Base-by-base conservation (phyloP, 208 protist genomes). In the Strigomonas culicis region DNA sequence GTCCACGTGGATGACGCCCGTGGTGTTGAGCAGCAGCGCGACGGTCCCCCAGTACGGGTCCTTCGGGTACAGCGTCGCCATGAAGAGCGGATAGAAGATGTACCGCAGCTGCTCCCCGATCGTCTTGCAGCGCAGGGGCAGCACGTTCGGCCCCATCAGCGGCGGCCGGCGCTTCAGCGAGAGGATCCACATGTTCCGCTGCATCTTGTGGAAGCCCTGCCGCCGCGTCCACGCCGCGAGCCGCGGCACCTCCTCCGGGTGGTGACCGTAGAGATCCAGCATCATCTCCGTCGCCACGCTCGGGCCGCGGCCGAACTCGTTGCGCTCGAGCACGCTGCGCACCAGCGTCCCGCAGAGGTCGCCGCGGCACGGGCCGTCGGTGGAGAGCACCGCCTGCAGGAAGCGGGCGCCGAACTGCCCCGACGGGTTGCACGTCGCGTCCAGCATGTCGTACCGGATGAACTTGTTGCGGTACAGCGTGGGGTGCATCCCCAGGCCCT, bases 21-120 rank as follows among this genome's bases (percentile, higher is more conserved):
- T 96, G 55, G 97, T 86, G 43, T 93, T 65, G 34, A 99, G 84
- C 70, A 99, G 89, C 44, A 91, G 74, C 47, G 96, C 82, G 6
- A 99, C 80, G 43, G 98, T 86, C 4, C 97, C 78, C 85, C 81
- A 93, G 41, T 66, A 50, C 24, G 74, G 63, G 36, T 86, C 82
- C 6, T 22, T 53, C 11, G 98, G 98, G 72, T 98, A 86, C 6
- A 94, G 66, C 21, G 98, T 98, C 0, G 96, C 98, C 75, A 99
- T 97, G 51, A 99, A 98, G 31, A 99, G 86, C 3, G 98, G 99
- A 41, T 84, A 76, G 72, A 99, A 99, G n/a, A 99, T 81, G 79
- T 98, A 93, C n/a, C 79, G 83, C 62, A 95, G 69, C 72, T 93
- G 84, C 52, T 92, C 83, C 15, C 78, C 82, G 43, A 95, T 61